Percentiles rank a stretch among this genome's conserved stretches.
phyloP scores from a whole-genome alignment of 1,284 basidiomycete species.

The Entoloma clypeatum region DNA sequence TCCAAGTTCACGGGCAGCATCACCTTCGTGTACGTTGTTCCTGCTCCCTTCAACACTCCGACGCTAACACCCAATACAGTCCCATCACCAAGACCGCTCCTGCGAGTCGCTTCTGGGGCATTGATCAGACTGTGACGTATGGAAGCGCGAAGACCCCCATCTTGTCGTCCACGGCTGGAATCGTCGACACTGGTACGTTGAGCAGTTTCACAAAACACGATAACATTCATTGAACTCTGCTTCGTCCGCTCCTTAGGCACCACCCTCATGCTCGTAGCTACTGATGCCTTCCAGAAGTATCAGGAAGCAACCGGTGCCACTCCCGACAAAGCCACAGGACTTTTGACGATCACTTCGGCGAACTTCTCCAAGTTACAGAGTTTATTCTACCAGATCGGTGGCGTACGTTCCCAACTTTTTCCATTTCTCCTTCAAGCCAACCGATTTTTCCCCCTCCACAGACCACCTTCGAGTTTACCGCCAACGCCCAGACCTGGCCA shows the following conservation, averaged over 20 bases:
- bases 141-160: constrained; percentile 42
- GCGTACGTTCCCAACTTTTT: constrained; percentile 25
- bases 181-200: constrained; percentile 52
- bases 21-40: constrained; percentile 37
- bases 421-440: background rate
- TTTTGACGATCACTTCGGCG: constrained; percentile 48
- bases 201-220: background rate
- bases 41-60: background rate
- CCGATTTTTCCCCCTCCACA: constrained; percentile 14
- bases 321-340: constrained; percentile 47
- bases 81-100: constrained; percentile 51
- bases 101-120: constrained; percentile 56
- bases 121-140: constrained; percentile 54
- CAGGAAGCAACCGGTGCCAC: constrained; percentile 47
- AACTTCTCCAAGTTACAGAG: constrained; percentile 52
- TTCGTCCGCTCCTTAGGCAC: constrained; percentile 32
- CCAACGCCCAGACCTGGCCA: constrained; percentile 61
- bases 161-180: constrained; percentile 48
- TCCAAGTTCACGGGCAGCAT: constrained; percentile 46
- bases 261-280: constrained; percentile 35
- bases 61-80: constrained; percentile 7
- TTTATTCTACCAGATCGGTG: constrained; percentile 52
- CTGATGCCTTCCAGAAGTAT: constrained; percentile 52
- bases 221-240: background rate
- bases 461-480: constrained; percentile 44